Evolutionary conservation across 2,329 filamentous ascomycete genomes (phyloP).

Genomic region (Rutstroemia sp.): DNA sequence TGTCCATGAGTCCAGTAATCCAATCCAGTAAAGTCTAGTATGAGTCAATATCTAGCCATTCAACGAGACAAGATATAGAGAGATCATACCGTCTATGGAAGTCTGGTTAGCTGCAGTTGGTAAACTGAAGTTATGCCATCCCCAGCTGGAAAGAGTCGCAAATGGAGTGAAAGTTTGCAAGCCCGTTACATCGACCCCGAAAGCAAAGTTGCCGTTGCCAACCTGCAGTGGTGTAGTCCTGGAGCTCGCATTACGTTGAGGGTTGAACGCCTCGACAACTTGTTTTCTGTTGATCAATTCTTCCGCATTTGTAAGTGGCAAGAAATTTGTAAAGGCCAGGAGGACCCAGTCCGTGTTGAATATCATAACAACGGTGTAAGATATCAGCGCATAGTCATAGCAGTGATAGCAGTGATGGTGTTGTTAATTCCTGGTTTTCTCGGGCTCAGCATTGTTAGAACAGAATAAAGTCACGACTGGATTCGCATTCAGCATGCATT

Average conservation of each 20-base stretch:
- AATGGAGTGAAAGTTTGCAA: conserved; percentile 38
- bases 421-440: no score
- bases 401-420: no score
- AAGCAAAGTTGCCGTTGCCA: conserved; percentile 41
- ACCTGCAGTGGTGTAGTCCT: conserved; percentile 34
- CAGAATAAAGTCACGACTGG: no score
- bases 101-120: conserved; percentile 32
- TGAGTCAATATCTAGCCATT: conserved; percentile 18
- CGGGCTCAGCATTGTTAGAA: no score
- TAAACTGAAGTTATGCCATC: conserved; percentile 39
- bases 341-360: no score
- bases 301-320: no score
- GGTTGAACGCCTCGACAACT: conserved; percentile 12
- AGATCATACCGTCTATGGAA: conserved; percentile 16
- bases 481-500: no score
- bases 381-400: no score
- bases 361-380: no score
- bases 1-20: conserved; percentile 35
- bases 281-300: not conserved
- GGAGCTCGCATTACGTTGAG: conserved; percentile 19
- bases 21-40: conserved; percentile 2
- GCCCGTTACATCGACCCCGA: conserved; percentile 39
- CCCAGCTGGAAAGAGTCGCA: conserved; percentile 37
- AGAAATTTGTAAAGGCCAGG: no score
- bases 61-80: not conserved